Evolutionary conservation across 2,329 filamentous ascomycete genomes (phyloP), one percentile per base, ranked within the genome.

Genomic region (Lecanicillium sp.): DNA sequence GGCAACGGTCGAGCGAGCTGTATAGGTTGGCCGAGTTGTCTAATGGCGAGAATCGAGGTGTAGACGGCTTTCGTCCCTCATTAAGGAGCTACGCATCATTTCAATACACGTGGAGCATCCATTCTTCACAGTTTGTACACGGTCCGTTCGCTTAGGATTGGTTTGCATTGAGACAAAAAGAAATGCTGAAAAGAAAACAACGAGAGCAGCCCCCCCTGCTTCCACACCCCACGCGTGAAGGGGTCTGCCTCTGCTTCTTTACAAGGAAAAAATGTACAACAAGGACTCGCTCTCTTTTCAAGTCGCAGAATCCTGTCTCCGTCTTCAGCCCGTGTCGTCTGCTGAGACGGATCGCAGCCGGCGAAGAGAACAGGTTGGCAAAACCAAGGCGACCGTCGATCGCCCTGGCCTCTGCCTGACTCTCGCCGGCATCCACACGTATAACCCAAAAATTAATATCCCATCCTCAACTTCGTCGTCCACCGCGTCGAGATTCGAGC

Each of bases 261-360:
- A 41, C 38, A 46, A 51, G 49, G 49, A 51, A 48, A 48, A 50
- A 51, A 51, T 51, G 33, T 51, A 51, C 49, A 51, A 51, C 49
- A 48, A 48, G 44, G 40, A 50, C 37, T 43, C 36, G n/a, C 15
- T 27, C 33, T 36, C 15, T n/a, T n/a, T n/a, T n/a, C n/a, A n/a
- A 19, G 36, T n/a, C 21, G 8, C 29, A 7, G 27, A 17, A 39
- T 48, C 32, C 43, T 42, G 24, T 48, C 48, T 38, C 33, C 41
- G 27, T 42, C 41, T 44, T 32, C 36, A 36, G 48, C 30, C 43
- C 30, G 24, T 21, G 19, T 33, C 46, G 30, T 38, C 27, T 41
- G 35, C 38, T 30, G 45, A 17, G n/a, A 38, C 32, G 24, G 45
- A 48, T 12, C 26, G 23, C 38, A 37, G 30, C 14, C 30, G 36